Conservation (phyloP, 2,329 filamentous ascomycete genomes). For the Fusarium devonianum region DNA sequence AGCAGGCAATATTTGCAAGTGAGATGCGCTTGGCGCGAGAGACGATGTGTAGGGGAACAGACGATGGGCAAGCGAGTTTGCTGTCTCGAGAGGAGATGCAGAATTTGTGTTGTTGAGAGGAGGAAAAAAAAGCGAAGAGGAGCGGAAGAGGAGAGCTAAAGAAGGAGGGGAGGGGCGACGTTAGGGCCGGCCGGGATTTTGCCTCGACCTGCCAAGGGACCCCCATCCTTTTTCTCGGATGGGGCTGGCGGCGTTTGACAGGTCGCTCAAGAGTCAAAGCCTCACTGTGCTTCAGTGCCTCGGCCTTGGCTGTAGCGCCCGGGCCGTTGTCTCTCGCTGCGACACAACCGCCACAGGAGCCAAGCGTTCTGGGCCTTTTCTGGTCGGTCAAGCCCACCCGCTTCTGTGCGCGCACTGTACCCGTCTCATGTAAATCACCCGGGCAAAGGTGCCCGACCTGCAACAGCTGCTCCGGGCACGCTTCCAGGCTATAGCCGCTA, state of each 20-base stretch:
- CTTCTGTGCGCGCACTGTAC: conserved; percentile 19
- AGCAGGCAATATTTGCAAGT: conserved; percentile 32
- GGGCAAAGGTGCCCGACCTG: not conserved
- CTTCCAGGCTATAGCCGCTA: conserved; percentile 6
- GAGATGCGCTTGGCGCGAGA: conserved; percentile 35
- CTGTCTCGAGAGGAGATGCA: conserved; percentile 39
- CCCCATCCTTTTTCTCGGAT: too few relatives aligned
- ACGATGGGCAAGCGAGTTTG: conserved; percentile 26
- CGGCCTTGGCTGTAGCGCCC: conserved; percentile 5
- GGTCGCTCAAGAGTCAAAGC: conserved; percentile 19
- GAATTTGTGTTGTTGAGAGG: conserved; percentile 33
- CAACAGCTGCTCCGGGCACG: conserved; percentile 10
- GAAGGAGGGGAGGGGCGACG: conserved; percentile 35
- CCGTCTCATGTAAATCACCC: not conserved
- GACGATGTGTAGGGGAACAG: conserved; percentile 12
- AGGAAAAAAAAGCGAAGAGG: conserved; percentile 25
- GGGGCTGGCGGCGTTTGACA: conserved; percentile 39
- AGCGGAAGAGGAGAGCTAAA: conserved; percentile 34
- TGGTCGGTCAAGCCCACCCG: too few relatives aligned
- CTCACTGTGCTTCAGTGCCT: conserved; percentile 9
- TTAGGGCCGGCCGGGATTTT: conserved; percentile 41
- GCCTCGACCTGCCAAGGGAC: conserved; percentile 26
- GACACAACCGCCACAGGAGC: conserved; percentile 12
- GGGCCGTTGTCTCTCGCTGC: too few relatives aligned
- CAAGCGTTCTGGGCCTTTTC: conserved; percentile 1